Conservation (phyloP, 2,329 filamentous ascomycete genomes). For the Monilinia laxa region DNA sequence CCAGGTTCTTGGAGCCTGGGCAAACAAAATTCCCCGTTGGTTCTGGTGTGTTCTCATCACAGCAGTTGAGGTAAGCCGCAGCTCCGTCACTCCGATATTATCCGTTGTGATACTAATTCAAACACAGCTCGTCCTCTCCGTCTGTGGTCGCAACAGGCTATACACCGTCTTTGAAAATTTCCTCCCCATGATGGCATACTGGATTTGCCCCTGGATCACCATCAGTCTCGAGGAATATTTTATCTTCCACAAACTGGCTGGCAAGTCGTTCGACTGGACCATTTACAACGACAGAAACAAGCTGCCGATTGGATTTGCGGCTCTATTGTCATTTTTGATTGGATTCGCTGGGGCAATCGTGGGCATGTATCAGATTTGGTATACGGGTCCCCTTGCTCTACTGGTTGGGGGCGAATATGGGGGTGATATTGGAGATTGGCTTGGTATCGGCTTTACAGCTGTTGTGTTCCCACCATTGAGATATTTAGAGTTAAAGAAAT, state of each 20-base stretch:
- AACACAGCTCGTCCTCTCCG: constrained; percentile 23
- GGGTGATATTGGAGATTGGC: constrained; percentile 54
- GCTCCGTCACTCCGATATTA: neutral
- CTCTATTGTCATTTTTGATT: constrained; percentile 58
- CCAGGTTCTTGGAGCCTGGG: constrained; percentile 60
- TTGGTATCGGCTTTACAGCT: constrained; percentile 51
- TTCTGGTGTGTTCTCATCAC: constrained; percentile 44
- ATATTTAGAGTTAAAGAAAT: constrained; percentile 49
- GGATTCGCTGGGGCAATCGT: constrained; percentile 63
- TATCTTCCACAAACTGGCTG: constrained; percentile 58
- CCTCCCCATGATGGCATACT: constrained; percentile 57
- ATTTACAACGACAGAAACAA: constrained; percentile 55
- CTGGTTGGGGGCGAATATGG: constrained; percentile 50
- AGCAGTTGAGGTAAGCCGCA: constrained; percentile 25
- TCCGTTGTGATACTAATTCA: neutral
- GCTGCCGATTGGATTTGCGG: constrained; percentile 62
- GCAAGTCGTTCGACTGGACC: constrained; percentile 54
- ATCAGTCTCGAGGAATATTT: constrained; percentile 64
- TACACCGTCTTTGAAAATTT: constrained; percentile 48
- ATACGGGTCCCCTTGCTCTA: constrained; percentile 61
- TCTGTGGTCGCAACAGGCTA: constrained; percentile 27
- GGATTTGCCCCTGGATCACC: constrained; percentile 55
- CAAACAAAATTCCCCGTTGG: constrained; percentile 57
- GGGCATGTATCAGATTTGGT: constrained; percentile 69
- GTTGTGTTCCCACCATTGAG: constrained; percentile 49